Evolutionary conservation across 2,329 filamentous ascomycete genomes (phyloP).

Genomic region (Nothopassalora personata): DNA sequence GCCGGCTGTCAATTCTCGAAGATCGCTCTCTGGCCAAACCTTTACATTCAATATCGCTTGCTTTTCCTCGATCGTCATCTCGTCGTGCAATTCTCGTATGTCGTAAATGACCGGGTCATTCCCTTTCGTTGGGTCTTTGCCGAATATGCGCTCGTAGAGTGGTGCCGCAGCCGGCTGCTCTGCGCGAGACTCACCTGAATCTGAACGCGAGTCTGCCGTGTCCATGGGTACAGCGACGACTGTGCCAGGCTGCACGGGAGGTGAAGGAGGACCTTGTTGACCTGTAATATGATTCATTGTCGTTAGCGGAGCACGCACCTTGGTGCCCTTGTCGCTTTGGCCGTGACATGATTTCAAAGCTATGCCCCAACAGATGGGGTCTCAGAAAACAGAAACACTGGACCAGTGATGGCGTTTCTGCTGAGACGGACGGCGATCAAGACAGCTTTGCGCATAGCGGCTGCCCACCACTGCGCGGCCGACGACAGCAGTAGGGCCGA

Average conservation of each 20-base stretch:
- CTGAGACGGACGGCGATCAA: background rate
- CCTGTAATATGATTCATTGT: constrained; percentile 13
- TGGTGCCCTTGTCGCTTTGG: background rate
- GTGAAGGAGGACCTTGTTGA: constrained; percentile 29
- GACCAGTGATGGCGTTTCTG: background rate
- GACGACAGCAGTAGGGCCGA: background rate
- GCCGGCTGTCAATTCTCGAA: constrained; percentile 80
- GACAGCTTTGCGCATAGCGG: background rate
- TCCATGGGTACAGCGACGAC: constrained; percentile 46
- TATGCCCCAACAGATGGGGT: background rate
- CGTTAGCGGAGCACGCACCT: background rate
- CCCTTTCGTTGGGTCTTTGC: constrained; percentile 86
- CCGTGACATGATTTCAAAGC: background rate
- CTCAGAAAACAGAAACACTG: background rate
- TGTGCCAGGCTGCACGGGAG: constrained; percentile 28
- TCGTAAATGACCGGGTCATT: constrained; percentile 91
- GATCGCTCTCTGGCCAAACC: constrained; percentile 71
- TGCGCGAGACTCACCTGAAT: constrained; percentile 51
- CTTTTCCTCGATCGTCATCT: constrained; percentile 79
- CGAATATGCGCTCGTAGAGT: constrained; percentile 75
- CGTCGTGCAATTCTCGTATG: constrained; percentile 67
- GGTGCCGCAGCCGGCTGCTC: constrained; percentile 55
- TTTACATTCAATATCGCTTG: constrained; percentile 85
- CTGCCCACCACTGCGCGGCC: background rate
- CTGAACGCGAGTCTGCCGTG: constrained; percentile 58